Conservation (phyloP, 306 rosid genomes). For the Prunus campanulata region DNA sequence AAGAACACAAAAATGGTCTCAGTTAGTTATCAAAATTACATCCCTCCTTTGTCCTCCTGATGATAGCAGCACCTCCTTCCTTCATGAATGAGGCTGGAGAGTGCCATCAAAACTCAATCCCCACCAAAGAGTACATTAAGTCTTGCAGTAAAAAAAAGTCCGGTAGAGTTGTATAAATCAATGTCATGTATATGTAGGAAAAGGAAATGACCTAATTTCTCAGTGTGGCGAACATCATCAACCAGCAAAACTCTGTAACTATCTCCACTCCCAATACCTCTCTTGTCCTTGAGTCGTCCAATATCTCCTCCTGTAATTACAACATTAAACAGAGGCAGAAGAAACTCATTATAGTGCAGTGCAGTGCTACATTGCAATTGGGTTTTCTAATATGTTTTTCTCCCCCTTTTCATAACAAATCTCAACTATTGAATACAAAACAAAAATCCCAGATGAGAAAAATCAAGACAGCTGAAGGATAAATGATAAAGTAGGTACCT, state of each 20-base stretch:
- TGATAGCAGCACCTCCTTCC: too few relatives aligned
- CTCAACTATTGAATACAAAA: background rate
- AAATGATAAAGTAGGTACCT: background rate
- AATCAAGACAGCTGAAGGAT: background rate
- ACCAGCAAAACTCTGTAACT: constrained; percentile 28
- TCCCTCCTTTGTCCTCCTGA: too few relatives aligned
- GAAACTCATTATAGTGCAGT: background rate
- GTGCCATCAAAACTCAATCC: too few relatives aligned
- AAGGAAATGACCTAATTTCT: constrained; percentile 21
- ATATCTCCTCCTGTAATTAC: constrained; percentile 24
- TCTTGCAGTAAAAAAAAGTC: too few relatives aligned
- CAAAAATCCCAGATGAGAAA: background rate
- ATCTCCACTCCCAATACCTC: constrained; percentile 25
- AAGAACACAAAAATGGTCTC: background rate
- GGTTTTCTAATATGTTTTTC: background rate
- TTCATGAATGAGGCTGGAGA: too few relatives aligned
- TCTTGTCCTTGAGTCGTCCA: constrained; percentile 18
- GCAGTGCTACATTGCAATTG: too few relatives aligned
- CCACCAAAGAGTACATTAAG: too few relatives aligned
- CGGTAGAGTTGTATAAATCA: too few relatives aligned
- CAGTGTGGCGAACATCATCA: constrained; percentile 26
- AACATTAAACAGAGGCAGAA: background rate
- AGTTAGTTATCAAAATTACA: too few relatives aligned
- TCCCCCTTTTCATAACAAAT: background rate
- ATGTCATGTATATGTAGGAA: background rate